Conservation (phyloP, 2,329 filamentous ascomycete genomes). For the Sporothrix phasma region DNA sequence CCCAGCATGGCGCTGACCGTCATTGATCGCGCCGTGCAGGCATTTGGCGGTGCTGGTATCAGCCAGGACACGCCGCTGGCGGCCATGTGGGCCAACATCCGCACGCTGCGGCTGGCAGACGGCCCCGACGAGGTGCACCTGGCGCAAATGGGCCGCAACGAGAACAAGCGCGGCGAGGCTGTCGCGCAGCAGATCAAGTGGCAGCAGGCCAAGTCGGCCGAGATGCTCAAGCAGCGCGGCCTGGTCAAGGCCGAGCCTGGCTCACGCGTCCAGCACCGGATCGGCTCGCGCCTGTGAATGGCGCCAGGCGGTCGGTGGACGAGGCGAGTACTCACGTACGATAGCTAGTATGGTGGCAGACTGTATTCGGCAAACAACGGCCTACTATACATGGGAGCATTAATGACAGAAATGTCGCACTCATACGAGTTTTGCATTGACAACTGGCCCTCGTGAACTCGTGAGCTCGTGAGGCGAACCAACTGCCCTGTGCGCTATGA, state of each 20-base stretch:
- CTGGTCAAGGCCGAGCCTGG: slow-evolving; percentile 40
- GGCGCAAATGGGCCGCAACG: slow-evolving; percentile 68
- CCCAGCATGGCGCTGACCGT: slow-evolving; percentile 73
- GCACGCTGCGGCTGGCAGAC: slow-evolving; percentile 79
- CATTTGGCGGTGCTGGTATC: slow-evolving; percentile 83
- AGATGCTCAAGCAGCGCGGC: slow-evolving; percentile 53
- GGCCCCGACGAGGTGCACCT: slow-evolving; percentile 94
- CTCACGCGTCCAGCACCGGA: slow-evolving; percentile 34
- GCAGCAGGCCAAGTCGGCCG: slow-evolving; percentile 55
- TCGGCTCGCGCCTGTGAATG: slow-evolving; percentile 34
- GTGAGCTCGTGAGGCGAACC: too few relatives aligned
- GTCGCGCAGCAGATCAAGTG: slow-evolving; percentile 51
- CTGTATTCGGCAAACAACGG: slow-evolving; percentile 5
- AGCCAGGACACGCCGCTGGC: slow-evolving; percentile 91
- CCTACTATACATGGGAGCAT: not conserved
- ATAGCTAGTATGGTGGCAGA: not conserved
- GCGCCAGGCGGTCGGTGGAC: not conserved
- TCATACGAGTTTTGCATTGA: not conserved
- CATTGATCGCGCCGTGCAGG: slow-evolving; percentile 89
- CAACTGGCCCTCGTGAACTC: not conserved
- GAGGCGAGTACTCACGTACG: not conserved
- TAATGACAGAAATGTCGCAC: not conserved
- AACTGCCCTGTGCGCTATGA: not conserved
- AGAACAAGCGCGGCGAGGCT: slow-evolving; percentile 59
- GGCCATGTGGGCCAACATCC: slow-evolving; percentile 67